phyloP scores from a whole-genome alignment of 2,329 filamentous ascomycete genomes.

The Colletotrichum sp. region DNA sequence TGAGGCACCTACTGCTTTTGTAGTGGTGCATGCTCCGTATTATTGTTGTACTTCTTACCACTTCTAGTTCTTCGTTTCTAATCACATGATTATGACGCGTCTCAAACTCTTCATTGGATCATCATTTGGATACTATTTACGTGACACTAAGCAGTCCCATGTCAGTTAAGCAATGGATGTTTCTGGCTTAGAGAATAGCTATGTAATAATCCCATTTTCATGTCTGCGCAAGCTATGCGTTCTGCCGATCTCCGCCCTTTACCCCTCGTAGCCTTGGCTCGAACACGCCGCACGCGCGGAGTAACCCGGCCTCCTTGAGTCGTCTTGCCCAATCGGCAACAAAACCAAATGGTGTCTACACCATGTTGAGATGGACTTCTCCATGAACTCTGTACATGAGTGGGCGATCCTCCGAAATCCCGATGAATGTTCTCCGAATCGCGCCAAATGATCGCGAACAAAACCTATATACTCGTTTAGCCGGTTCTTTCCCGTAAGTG shows the following conservation, averaged over 20 bases:
- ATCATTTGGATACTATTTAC: too few species aligned
- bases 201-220: neutral
- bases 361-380: neutral
- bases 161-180: accelerated
- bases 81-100: neutral
- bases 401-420: neutral
- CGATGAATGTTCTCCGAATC: neutral
- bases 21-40: too few species aligned
- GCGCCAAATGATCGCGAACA: neutral
- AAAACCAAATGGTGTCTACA: neutral
- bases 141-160: too few species aligned
- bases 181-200: too few species aligned
- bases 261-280: neutral
- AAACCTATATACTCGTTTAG: accelerated
- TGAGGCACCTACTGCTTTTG: too few species aligned
- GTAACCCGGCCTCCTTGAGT: neutral
- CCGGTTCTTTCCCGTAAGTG: neutral
- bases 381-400: accelerated
- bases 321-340: neutral
- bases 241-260: neutral
- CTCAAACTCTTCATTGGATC: accelerated
- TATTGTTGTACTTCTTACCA: too few species aligned
- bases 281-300: neutral
- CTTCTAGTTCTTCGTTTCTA: too few species aligned
- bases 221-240: neutral